Base-by-base conservation (phyloP, 2,329 filamentous ascomycete species). In the Geosmithia putterillii region DNA sequence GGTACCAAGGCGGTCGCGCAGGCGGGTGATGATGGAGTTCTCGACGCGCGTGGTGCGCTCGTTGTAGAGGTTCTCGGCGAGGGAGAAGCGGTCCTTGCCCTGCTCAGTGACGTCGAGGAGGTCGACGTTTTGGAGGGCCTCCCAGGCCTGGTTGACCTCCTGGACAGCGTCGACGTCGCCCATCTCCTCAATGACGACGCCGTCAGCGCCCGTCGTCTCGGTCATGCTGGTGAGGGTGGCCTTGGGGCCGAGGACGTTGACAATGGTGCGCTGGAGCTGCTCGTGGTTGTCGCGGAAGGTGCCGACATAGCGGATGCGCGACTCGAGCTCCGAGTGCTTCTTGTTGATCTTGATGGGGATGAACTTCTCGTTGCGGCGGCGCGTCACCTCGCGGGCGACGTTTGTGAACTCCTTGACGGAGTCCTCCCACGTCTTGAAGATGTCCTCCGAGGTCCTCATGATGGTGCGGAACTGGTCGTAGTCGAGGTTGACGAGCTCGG, bases 371-470 rank as follows among this genome's bases (percentile, higher is more conserved):
- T 95, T 94, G 52, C 92, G 79, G 53, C 89, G 83, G 50, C 90
- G 79, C 3, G 87, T 95, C 7, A 94, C 88, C 56, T 98, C 94
- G 64, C 92, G 86, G 28, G 92, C 90, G 49, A 96, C 86, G 52
- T 95, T 95, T 15, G 90, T 96, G 57, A 99, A 98, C 54, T 96
- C 92, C 61, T 96, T 96, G 57, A 94, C 75, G 54, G 90, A 88
- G 44, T 94, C 88, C 53, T 98, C 92, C 92, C 92, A 99, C 9
- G 83, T 82, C 36, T 76, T 76, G 74, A 94, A 99, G 47, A 98
- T 89, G 17, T 78, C 76, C 45, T 90, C 84, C 19, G 89, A 84
- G 17, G 81, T 82, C 46, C 75, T 79, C 81, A 96, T 94, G 48
- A 95, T 74, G 19, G 74, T 76, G 54, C 83, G 79, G 59, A 99